phyloP scores from a whole-genome alignment of 805 yeast species.

The Zygoascus biomembranicola region DNA sequence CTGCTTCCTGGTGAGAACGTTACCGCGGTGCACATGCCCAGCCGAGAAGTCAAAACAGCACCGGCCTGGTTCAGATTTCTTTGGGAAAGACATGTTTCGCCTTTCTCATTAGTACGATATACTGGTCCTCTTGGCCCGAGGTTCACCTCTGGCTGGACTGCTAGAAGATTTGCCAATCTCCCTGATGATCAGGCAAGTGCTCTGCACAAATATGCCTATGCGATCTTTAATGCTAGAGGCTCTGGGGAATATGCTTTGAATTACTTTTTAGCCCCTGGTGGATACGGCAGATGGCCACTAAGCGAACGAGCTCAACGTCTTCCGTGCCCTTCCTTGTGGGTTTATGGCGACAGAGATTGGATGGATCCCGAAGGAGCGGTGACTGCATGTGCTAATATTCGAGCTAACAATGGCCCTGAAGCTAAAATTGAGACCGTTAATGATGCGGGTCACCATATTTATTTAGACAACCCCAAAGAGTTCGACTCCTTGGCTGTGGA shows the following conservation, averaged over 20 bases:
- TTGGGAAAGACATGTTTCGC: conserved; percentile 85
- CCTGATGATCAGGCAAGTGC: conserved; percentile 36
- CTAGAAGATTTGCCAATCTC: conserved; percentile 64
- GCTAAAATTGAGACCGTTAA: conserved; percentile 32
- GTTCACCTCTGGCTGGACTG: conserved; percentile 84
- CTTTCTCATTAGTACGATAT: conserved; percentile 70
- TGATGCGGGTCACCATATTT: conserved; percentile 67
- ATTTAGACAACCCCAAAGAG: conserved; percentile 49
- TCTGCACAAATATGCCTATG: conserved; percentile 73
- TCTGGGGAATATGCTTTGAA: conserved; percentile 91
- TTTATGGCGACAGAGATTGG: conserved; percentile 78
- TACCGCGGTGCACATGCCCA: conserved; percentile 22
- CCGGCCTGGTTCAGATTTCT: conserved; percentile 73
- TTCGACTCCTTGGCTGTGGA: conserved; percentile 36
- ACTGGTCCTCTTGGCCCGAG: conserved; percentile 79
- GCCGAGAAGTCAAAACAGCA: conserved; percentile 25
- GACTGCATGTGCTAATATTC: conserved; percentile 26
- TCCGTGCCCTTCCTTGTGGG: conserved; percentile 64
- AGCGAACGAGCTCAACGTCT: conserved; percentile 41
- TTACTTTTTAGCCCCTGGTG: conserved; percentile 83
- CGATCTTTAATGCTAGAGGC: conserved; percentile 78
- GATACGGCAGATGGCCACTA: conserved; percentile 74
- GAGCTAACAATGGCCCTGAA: conserved; percentile 14
- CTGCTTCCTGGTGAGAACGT: conserved; percentile 11
- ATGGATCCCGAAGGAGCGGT: conserved; percentile 40